Evolutionary conservation across 2,329 filamentous ascomycete species (phyloP).

Genomic region (Colletotrichum spinosum): DNA sequence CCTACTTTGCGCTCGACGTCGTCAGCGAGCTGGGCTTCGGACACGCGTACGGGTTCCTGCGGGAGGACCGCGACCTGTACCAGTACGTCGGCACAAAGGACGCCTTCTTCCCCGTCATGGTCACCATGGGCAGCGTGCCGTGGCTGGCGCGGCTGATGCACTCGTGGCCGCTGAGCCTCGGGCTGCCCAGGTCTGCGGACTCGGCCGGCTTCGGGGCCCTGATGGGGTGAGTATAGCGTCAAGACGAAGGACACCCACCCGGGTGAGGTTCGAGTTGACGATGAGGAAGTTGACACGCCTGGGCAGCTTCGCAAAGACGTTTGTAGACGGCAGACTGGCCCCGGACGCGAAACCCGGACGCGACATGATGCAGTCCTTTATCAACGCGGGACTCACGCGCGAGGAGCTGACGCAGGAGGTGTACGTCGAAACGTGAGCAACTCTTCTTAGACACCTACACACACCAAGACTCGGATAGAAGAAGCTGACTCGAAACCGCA

Average conservation of each 20-base stretch:
- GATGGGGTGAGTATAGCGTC: conserved; percentile 38
- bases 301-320: conserved; percentile 43
- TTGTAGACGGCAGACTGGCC: conserved; percentile 43
- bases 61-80: conserved; percentile 42
- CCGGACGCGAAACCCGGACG: conserved; percentile 42
- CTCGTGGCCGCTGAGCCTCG: conserved; percentile 37
- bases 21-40: conserved; percentile 44
- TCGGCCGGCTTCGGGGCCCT: conserved; percentile 49
- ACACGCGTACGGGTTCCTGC: conserved; percentile 43
- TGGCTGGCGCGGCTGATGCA: conserved; percentile 40
- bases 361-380: conserved; percentile 48
- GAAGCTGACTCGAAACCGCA: not conserved
- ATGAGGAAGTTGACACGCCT: too few species aligned
- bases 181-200: conserved; percentile 42
- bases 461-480: not conserved
- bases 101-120: conserved; percentile 34
- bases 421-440: conserved; percentile 36
- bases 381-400: conserved; percentile 42
- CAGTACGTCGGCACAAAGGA: conserved; percentile 39
- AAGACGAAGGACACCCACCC: not conserved
- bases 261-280: not conserved
- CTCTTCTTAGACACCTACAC: not conserved
- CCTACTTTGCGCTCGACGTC: conserved; percentile 41
- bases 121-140: conserved; percentile 41
- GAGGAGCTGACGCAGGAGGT: conserved; percentile 45